Evolutionary conservation across 1,284 basidiomycete genomes (phyloP).

Genomic region (Erythrobasidium hasegawianum): DNA sequence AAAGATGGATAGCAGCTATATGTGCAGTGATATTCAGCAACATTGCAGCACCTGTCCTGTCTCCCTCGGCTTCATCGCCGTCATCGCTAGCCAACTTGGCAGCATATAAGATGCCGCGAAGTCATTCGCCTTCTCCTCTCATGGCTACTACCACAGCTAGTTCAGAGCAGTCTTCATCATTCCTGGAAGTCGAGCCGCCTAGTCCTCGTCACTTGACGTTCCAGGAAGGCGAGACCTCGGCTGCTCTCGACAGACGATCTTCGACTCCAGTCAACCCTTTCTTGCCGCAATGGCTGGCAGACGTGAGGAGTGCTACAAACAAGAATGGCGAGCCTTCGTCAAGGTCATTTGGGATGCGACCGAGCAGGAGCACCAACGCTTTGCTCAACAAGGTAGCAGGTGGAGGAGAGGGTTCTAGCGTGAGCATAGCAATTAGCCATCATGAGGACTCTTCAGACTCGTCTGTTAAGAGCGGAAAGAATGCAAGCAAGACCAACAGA

Average conservation of each 20-base stretch:
- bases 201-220: background rate
- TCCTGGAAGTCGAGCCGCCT: constrained; percentile 19
- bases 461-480: background rate
- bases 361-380: background rate
- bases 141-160: background rate
- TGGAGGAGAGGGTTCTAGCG: background rate
- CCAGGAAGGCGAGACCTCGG: too few relatives aligned
- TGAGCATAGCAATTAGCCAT: background rate
- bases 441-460: too few relatives aligned
- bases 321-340: background rate
- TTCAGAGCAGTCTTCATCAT: constrained; percentile 12
- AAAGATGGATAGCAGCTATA: constrained; percentile 14
- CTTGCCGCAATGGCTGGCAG: constrained; percentile 26
- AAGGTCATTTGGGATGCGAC: background rate
- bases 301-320: constrained; percentile 12
- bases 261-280: constrained; percentile 14
- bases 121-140: constrained; percentile 12
- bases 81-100: constrained; percentile 2
- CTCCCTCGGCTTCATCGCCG: constrained; percentile 8
- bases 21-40: background rate
- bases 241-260: background rate
- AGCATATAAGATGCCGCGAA: constrained; percentile 10
- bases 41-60: background rate
- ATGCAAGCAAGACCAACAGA: background rate
- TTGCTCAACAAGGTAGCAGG: background rate